Conservation (phyloP, 352 stramenopile genomes). For the Globisporangium megalacanthum region DNA sequence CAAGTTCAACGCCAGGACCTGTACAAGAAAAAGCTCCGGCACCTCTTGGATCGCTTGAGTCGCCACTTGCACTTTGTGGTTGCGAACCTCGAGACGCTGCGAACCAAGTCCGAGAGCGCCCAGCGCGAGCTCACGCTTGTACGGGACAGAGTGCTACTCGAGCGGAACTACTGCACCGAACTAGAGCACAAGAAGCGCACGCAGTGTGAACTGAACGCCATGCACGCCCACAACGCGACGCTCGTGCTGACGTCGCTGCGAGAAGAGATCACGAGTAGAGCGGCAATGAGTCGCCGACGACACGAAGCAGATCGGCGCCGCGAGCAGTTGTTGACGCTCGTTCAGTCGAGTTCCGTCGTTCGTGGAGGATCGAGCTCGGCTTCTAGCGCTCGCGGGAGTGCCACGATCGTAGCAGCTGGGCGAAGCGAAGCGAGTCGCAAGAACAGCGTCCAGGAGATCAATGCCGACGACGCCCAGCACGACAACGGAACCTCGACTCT, state of each 20-base stretch:
- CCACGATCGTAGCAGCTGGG: background rate
- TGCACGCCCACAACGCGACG: conserved; percentile 23
- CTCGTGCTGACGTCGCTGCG: conserved; percentile 42
- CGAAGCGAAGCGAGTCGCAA: background rate
- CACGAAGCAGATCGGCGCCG: conserved; percentile 41
- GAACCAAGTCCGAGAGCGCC: conserved; percentile 18
- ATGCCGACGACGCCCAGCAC: background rate
- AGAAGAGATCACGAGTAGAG: conserved; percentile 39
- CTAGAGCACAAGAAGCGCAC: conserved; percentile 22
- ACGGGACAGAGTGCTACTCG: conserved; percentile 27
- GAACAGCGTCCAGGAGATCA: conserved; percentile 3
- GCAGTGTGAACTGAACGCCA: conserved; percentile 16
- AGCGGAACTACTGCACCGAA: conserved; percentile 28
- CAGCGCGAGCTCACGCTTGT: conserved; percentile 28
- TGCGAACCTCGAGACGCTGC: conserved; percentile 31
- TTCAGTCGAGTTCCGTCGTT: conserved; percentile 20
- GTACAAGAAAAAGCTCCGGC: conserved; percentile 52
- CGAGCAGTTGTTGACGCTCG: conserved; percentile 41
- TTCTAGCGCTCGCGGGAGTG: background rate
- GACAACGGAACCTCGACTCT: conserved; percentile 1
- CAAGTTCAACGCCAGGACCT: conserved; percentile 37
- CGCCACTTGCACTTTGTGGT: conserved; percentile 29
- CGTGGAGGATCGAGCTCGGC: conserved; percentile 9
- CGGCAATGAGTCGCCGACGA: conserved; percentile 30
- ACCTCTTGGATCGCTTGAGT: conserved; percentile 37